Evolutionary conservation across 148 eudicot genomes (phyloP), one percentile per base, ranked within the genome.

Genomic region (Vaccinium macrocarpon): DNA sequence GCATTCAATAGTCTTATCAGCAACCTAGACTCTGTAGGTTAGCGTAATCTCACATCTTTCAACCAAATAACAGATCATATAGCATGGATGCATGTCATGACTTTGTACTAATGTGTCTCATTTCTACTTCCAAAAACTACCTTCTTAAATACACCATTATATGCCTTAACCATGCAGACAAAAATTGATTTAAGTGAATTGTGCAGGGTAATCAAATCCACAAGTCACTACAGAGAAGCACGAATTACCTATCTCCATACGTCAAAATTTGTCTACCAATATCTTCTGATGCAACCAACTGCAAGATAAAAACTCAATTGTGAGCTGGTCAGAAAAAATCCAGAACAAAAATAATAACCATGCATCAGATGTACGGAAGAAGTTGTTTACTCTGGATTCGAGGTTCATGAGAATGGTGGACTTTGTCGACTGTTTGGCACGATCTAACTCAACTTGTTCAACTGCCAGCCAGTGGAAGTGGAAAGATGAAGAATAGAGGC

Each of bases 351-450:
- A 35, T 27, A 49, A 16, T 53, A 8, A 46, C 16, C 76, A 59
- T 49, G 66, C 32, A 6, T 12, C 2, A 49, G 48, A 70, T 56
- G 14, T 19, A 78, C 46, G 59, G 51, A 83, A 81, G 50, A 85
- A 7, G 81, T 76, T 82, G 77, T 93, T 86, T 90, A 96, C 98
- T 89, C 95, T 91, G 73, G 99, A 92, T 89, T 94, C 99, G 61
- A 94, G 89, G 86, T 96, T 94, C 99, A 96, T 96, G 84, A 96
- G 83, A 87, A 96, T 89, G 53, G 93, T 91, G 61, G 99, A 93
- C 88, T 92, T 96, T 70, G 99, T 93, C 29, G 98, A 84, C 62
- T 91, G 94, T 86, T 93, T 96, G 76, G 99, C 98, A 85, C 97
- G 94, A 59, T 88, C 90, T 52, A 96, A 90, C 91, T 94, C 95